These are phyloP conservation scores for Sclerotinia borealis DNA, from an alignment of 2,329 filamentous ascomycete species.

Conservation along the genomic window DNA sequence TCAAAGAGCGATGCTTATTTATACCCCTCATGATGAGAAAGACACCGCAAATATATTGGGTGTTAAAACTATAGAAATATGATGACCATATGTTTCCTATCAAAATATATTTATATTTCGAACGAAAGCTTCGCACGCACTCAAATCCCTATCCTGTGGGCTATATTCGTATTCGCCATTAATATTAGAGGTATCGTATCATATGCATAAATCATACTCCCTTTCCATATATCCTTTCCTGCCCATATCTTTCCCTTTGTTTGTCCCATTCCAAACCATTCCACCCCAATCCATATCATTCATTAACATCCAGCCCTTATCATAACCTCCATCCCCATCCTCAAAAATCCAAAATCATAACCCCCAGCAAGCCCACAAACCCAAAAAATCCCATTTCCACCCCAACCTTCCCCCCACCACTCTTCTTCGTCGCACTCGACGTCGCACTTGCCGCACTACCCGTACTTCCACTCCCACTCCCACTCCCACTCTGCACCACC, in stretches of 20 bases:
- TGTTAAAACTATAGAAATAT: too few relatives aligned
- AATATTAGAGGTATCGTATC: conserved; percentile 2
- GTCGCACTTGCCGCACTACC: not conserved
- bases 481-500: conserved; percentile 2
- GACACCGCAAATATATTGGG: too few relatives aligned
- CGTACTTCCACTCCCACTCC: too few relatives aligned
- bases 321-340: not conserved
- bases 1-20: too few relatives aligned
- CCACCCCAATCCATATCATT: not conserved
- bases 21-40: too few relatives aligned
- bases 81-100: too few relatives aligned
- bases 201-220: not conserved
- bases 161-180: not conserved
- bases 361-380: not conserved
- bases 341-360: not conserved
- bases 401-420: not conserved
- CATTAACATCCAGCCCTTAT: not conserved
- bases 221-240: too few relatives aligned
- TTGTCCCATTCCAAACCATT: too few relatives aligned
- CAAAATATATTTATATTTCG: not conserved
- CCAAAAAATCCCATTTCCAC: not conserved
- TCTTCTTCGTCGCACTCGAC: conserved; percentile 3
- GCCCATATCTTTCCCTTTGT: not conserved
- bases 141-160: not conserved
- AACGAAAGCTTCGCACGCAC: not conserved